Evolutionary conservation across 106 monocot species (phyloP), one percentile per base, ranked within the genome.

Genomic region (Apostasia ramifera): DNA sequence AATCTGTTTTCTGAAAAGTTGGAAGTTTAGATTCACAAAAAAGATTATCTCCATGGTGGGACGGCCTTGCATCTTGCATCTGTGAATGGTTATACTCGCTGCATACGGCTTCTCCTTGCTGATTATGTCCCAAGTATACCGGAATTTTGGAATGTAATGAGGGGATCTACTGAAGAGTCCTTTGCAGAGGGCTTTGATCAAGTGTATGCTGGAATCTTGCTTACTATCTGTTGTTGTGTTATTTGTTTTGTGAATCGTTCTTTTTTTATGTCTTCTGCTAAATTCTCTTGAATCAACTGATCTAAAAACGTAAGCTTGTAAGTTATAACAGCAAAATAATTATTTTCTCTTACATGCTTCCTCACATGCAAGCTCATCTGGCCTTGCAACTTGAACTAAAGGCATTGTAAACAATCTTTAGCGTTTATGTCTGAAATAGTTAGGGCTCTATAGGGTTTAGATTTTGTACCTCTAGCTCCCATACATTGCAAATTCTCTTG

Each of bases 21-120:
- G 43, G 38, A 46, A 54, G 67, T 73, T 63, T 79, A 93, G 89
- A 86, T 93, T 68, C 79, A 86, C 77, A 86, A 58, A 77, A 86
- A 67, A 50, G 93, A 93, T 80, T 89, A 81, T 80, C 75, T 93
- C 58, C 86, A 79, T 71, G 89, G 88, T 15, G 86, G 89, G 48
- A 84, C 93, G 2, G 89, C 93, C 63, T 70, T 93, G n/a, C 93
- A 93, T 61, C 84, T 89, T 73, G 93, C 86, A 59, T 81, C 93
- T 67, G 65, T 83, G 47, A 84, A 89, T 69, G 93, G 86, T 2
- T 86, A 89, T 55, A 67, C 81, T 57, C 81, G 81, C 41, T 93
- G 93, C 74, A 79, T 88, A 47, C 81, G 93, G 49, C 81, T 93
- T 4, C 81, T 89, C n/a, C 70, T 93, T 57, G 73, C 84, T 44